Evolutionary conservation across 805 yeast species (phyloP).

Genomic region (Ogataea parapolymorpha): DNA sequence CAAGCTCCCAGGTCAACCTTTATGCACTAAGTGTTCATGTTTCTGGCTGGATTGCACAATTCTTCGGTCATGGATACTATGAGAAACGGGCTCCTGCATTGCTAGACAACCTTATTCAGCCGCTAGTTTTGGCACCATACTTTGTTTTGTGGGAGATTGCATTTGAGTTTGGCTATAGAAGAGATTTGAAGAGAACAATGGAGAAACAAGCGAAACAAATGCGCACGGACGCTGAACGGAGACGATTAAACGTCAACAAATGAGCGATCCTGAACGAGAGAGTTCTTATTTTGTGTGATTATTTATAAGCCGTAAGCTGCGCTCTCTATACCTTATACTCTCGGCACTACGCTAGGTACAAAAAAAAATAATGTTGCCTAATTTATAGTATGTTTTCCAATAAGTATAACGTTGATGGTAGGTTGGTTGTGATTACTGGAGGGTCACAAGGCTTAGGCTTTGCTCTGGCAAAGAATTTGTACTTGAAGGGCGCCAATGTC

Average conservation of each 20-base stretch:
- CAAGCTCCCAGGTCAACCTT: conserved; percentile 23
- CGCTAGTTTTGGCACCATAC: conserved; percentile 86
- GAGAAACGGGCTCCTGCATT: conserved; percentile 87
- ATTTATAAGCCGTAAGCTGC: too few species aligned
- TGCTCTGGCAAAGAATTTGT: conserved; percentile 57
- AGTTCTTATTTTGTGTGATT: neutral
- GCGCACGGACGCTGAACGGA: conserved; percentile 10
- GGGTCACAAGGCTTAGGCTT: conserved; percentile 94
- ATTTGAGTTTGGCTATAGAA: conserved; percentile 61
- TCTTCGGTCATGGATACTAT: conserved; percentile 80
- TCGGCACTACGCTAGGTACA: neutral
- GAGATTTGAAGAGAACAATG: conserved; percentile 48
- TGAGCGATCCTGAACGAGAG: neutral
- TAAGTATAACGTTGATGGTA: conserved; percentile 38
- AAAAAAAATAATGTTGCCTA: neutral
- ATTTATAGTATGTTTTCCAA: conserved; percentile 3
- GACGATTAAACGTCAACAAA: conserved; percentile 23
- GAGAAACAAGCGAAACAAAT: conserved; percentile 42
- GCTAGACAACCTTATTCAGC: conserved; percentile 76
- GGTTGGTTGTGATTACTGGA: conserved; percentile 76
- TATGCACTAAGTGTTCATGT: conserved; percentile 44
- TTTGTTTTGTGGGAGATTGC: conserved; percentile 79
- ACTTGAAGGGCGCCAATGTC: conserved; percentile 55
- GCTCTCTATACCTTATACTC: too few species aligned
- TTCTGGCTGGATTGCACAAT: conserved; percentile 75